Conservation (phyloP, 805 yeast species). For the Candida insectalens region DNA sequence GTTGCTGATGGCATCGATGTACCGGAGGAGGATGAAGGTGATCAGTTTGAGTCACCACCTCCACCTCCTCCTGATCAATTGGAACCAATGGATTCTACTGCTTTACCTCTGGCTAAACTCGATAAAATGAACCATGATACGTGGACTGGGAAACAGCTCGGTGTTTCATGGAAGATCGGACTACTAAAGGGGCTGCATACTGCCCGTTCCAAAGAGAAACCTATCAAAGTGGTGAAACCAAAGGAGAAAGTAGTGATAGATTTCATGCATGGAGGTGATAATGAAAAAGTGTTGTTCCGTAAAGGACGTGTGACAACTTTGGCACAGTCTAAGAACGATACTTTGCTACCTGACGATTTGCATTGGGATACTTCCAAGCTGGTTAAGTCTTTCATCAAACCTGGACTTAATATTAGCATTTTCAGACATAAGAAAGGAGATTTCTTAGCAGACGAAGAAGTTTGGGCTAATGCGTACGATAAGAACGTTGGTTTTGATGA, state of each 20-base stretch:
- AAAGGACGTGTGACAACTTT: slow-evolving; percentile 26
- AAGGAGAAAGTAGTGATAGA: slow-evolving; percentile 6
- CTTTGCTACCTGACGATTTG: slow-evolving; percentile 25
- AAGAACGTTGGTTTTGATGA: too few species aligned
- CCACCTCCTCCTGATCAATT: too few species aligned
- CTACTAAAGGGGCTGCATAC: neutral
- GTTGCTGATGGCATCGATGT: slow-evolving; percentile 1
- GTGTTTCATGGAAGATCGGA: slow-evolving; percentile 4
- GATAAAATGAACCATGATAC: neutral
- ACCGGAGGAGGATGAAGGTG: neutral
- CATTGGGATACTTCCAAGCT: slow-evolving; percentile 63
- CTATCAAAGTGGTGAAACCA: neutral
- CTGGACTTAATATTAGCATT: slow-evolving; percentile 23
- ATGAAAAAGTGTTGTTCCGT: slow-evolving; percentile 23
- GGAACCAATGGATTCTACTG: neutral
- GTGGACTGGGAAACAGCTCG: slow-evolving; percentile 1
- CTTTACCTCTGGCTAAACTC: neutral
- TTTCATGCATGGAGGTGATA: slow-evolving; percentile 15
- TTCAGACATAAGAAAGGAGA: slow-evolving; percentile 3
- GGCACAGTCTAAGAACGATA: slow-evolving; percentile 23
- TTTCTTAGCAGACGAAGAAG: slow-evolving; percentile 47
- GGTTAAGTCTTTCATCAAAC: slow-evolving; percentile 60
- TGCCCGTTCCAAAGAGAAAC: neutral
- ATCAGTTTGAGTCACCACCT: neutral
- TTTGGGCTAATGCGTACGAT: slow-evolving; percentile 60